phyloP scores from a whole-genome alignment of 2,329 filamentous ascomycete species.

The Aspergillus tanneri region DNA sequence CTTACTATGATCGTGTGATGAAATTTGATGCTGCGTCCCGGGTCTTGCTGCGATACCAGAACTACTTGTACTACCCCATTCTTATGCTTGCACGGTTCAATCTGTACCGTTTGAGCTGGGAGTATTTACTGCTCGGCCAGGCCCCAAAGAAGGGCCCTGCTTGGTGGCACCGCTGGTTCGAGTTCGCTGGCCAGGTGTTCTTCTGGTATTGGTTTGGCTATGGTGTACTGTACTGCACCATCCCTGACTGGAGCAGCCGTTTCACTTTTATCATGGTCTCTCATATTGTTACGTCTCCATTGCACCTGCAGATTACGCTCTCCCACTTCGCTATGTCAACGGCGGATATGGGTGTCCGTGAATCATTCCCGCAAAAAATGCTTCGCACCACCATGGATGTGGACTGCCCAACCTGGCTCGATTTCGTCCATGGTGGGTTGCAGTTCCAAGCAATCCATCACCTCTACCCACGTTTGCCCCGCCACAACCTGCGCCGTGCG shows the following conservation, averaged over 20 bases:
- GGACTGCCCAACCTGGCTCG: constrained; percentile 82
- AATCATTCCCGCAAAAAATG: constrained; percentile 89
- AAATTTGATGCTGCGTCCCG: constrained; percentile 72
- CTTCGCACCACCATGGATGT: constrained; percentile 92
- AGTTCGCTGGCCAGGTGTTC: constrained; percentile 70
- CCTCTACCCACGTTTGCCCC: constrained; percentile 76
- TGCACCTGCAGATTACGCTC: constrained; percentile 87
- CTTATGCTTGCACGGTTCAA: constrained; percentile 83
- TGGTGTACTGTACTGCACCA: constrained; percentile 68
- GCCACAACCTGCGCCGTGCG: constrained; percentile 75
- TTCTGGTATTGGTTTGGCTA: constrained; percentile 92
- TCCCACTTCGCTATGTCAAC: constrained; percentile 95
- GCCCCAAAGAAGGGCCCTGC: constrained; percentile 73
- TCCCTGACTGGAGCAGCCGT: constrained; percentile 68
- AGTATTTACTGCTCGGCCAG: constrained; percentile 68
- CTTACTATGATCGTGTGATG: constrained; percentile 82
- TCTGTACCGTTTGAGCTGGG: constrained; percentile 78
- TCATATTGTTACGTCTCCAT: constrained; percentile 74
- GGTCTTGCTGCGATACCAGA: constrained; percentile 69
- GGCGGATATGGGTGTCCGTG: constrained; percentile 74
- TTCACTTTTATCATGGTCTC: constrained; percentile 75
- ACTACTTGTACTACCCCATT: constrained; percentile 80
- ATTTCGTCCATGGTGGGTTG: constrained; percentile 83
- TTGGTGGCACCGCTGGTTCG: constrained; percentile 81
- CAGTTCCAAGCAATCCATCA: constrained; percentile 91